Base-by-base conservation (phyloP, 345 rosid species). In the Sisymbrium irio region DNA sequence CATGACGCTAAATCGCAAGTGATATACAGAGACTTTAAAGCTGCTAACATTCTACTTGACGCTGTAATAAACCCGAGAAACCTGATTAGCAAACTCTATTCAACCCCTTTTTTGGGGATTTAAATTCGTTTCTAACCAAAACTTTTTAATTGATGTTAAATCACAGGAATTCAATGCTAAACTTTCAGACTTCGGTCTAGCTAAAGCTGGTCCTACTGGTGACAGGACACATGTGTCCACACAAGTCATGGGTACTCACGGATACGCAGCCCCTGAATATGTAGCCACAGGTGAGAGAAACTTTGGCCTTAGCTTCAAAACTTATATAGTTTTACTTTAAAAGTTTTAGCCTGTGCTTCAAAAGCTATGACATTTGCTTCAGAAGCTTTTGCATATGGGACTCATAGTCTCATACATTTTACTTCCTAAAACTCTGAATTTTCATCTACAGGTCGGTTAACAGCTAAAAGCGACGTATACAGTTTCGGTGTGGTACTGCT, bases 151-250 rank as follows among this genome's bases (percentile, higher is more conserved):
- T 0, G 44, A 40, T 49, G 64, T 59, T 58, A 32, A 18, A 2
- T 3, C 77, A 82, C 88, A 94, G 98, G 98, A 91, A 15, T 94
- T 86, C 82, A 94, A 89, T 75, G 81, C 93, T 35, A 94, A 88
- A 66, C 89, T 94, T 39, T 94, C 98, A 7, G 98, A 94, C 81
- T 94, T 94, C 50, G 98, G 98, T 64, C 55, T 94, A 85, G 98
- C 98, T 50, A 94, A 94, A 84, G 98, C 93, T 27, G 98, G 98
- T 60, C 98, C 98, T 20, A 94, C 97, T 1, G 98, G 98, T 41
- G 98, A 91, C 69, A 81, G 82, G 83, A 94, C 98, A 76, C 98
- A 94, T 59, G 98, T 94, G 35, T 91, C 98, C 37, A 94, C 98
- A 45, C 98, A 89, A 77, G 96, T 94, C 72, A 86, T 94, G 93